Evolutionary conservation across 1,139 yeast genomes (phyloP), one percentile per base, ranked within the genome.

Genomic region (Kodamaea fungicola): DNA sequence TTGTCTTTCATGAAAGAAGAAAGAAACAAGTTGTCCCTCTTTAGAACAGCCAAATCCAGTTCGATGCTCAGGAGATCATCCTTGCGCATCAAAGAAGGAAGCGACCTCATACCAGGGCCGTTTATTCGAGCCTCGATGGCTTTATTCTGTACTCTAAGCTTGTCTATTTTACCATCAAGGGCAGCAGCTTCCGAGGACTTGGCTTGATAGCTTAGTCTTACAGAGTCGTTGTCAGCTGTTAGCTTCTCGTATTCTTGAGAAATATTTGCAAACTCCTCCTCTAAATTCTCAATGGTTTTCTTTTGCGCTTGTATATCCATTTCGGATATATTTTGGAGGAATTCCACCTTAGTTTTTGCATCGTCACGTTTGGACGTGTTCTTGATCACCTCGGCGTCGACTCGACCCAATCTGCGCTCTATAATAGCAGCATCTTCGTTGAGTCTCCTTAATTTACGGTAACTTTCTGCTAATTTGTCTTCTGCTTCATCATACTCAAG

Each of bases 111-210:
- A 2, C 75, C 73, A 1, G 68, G 67, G 0, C 79, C 80, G 23
- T 64, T 57, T 4, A 72, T 47, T 42, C 71, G 71, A 5, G 45
- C 44, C 12, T 59, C 57, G 6, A 79, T 48, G 23, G 49, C 45
- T 0, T 47, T 54, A 30, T 64, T 59, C 8, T 51, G 49, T 1
- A 51, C 55, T 33, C 62, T 64, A 8, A 67, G 41, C 1, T 47
- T 38, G n/a, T 55, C 57, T 6, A 73, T 47, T 12, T 47, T 46
- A 0, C 55, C 51, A 1, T 83, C 69, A 25, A 64, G 50, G 32
- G 72, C 76, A 1, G 80, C 83, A 0, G 88, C 88, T 12, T 58
- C 60, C 0, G 78, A 60, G 0, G 87, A 80, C 23, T 61, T 60
- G 6, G 52, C 48, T 54, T 81, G 89, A 50, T 83, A 83, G 32